Conservation (phyloP, 257 asterid species). For the Gardenia jasminoides region DNA sequence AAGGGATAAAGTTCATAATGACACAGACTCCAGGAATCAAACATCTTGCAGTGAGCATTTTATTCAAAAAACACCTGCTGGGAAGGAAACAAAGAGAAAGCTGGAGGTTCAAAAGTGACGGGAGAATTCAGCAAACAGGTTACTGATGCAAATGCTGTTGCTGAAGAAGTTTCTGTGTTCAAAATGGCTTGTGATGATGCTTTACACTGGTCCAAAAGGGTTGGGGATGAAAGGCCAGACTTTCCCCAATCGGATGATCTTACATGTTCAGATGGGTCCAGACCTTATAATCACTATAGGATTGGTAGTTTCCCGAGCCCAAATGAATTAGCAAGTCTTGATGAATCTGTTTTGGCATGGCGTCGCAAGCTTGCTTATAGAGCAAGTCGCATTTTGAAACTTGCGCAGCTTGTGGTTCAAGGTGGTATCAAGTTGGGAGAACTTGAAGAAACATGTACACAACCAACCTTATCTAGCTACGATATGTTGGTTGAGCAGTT, state of each 20-base stretch:
- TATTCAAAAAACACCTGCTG: constrained; percentile 57
- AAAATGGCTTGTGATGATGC: constrained; percentile 12
- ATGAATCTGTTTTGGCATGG: constrained; percentile 50
- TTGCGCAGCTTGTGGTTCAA: constrained; percentile 58
- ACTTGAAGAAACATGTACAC: constrained; percentile 42
- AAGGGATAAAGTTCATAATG: constrained; percentile 16
- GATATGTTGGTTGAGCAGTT: constrained; percentile 55
- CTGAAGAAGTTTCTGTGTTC: constrained; percentile 21
- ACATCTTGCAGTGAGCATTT: constrained; percentile 24
- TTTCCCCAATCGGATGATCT: constrained; percentile 9
- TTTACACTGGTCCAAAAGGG: constrained; percentile 19
- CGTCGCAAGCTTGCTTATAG: constrained; percentile 79
- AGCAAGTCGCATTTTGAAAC: constrained; percentile 68
- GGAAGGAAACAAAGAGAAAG: constrained; percentile 51
- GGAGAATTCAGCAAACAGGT: constrained; percentile 24
- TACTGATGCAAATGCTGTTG: constrained; percentile 12
- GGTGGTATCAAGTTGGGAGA: constrained; percentile 55
- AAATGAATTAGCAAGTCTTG: constrained; percentile 54
- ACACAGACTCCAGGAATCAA: constrained; percentile 22
- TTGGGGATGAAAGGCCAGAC: constrained; percentile 7
- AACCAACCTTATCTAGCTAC: constrained; percentile 40
- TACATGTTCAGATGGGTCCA: constrained; percentile 19
- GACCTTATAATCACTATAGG: constrained; percentile 6
- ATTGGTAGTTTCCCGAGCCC: constrained; percentile 77
- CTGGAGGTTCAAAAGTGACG: constrained; percentile 21